phyloP scores from a whole-genome alignment of 805 yeast species.

The Lipomyces chichibuensis region DNA sequence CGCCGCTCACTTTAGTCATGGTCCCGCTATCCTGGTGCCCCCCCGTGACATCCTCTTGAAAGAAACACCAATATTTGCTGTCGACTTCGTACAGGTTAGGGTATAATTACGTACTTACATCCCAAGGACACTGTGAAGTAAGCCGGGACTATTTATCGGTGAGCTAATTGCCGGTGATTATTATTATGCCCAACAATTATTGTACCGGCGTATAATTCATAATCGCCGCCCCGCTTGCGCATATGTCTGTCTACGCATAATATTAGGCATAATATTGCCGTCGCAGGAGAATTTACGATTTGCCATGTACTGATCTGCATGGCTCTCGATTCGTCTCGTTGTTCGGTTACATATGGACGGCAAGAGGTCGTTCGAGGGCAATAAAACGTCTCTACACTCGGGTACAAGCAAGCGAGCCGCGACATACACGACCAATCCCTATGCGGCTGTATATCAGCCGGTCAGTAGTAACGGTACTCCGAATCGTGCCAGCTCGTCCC shows the following conservation, averaged over 20 bases:
- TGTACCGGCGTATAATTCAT: neutral
- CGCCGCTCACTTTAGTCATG: neutral
- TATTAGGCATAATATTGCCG: neutral
- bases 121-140: neutral
- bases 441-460: neutral
- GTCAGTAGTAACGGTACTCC: neutral
- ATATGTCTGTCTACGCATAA: neutral
- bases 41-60: neutral
- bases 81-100: neutral
- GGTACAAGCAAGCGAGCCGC: neutral
- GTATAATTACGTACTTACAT: neutral
- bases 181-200: neutral
- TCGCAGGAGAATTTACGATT: neutral
- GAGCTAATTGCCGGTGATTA: neutral
- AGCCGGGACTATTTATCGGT: neutral
- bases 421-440: neutral
- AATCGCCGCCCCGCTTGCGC: neutral
- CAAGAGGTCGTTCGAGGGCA: neutral
- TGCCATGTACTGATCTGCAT: neutral
- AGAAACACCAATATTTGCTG: neutral
- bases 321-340: neutral
- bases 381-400: neutral
- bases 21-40: neutral
- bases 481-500: neutral
- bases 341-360: neutral